Evolutionary conservation across 2,329 filamentous ascomycete species (phyloP), one percentile per base, ranked within the genome.

Genomic region (Claviceps sp.): DNA sequence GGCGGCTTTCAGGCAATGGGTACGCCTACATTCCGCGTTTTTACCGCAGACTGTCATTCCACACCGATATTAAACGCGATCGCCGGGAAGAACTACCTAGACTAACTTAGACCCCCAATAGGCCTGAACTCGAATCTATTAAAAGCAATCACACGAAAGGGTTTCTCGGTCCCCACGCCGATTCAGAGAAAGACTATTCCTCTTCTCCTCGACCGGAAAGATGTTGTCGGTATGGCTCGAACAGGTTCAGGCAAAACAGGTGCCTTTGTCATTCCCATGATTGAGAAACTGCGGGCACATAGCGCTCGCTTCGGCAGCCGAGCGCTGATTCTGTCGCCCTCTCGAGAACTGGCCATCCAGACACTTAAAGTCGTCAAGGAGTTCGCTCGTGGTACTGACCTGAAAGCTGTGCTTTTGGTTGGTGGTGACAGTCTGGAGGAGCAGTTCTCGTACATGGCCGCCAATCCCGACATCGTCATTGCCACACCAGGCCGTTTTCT

Each of bases 231-330:
- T 58, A 98, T 98, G 93, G 93, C 93, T 7, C 79, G 94, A 58
- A 98, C 94, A n/a, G 93, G 93, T 65, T 97, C 90, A 20, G 93
- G 93, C 72, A 98, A 98, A 74, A 98, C 94, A 1, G 93, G 90
- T 1, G 93, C 93, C 22, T 98, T 98, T 67, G 89, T 97, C 26
- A 94, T 98, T 57, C 93, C 93, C 44, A 95, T 98, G 91, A 89
- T 98, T 55, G 88, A 98, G 71, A 86, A 85, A 58, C 73, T 98
- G 55, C 94, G 90, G 67, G 78, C 81, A 23, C 94, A 98, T 67
- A 95, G 86, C 63, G 83, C 83, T 34, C 85, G 85, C 61, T 83
- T 97, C 56, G 93, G 94, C 50, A 82, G 88, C 45, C 79, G 93
- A 61, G 93, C 85, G 13, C 73, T 98, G 54, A 85, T 98, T 55